A percentile compares a stretch with the other conserved stretches of the same genome.
Conservation (phyloP, 495 filamentous ascomycete genomes). For the Apodospora peruviana region DNA sequence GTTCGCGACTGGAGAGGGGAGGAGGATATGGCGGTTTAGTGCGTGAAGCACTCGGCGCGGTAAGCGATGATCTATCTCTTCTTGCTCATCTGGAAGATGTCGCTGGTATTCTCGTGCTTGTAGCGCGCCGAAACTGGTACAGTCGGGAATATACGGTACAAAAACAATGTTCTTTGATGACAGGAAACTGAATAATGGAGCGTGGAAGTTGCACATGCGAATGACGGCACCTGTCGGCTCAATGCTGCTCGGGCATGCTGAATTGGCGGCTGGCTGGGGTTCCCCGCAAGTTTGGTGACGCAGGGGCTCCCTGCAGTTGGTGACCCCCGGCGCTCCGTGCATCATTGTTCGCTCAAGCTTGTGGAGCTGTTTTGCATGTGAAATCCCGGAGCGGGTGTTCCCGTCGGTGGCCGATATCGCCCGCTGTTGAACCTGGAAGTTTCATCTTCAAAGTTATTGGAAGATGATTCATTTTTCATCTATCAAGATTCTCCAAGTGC, state of each 20-base stretch:
- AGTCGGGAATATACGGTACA: not conserved
- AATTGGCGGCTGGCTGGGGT: conserved; percentile 1
- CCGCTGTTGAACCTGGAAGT: no score
- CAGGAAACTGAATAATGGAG: not conserved
- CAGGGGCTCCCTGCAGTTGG: not conserved
- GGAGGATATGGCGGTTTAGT: conserved; percentile 9
- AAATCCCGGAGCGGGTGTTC: no score
- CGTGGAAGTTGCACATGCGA: conserved; percentile 1
- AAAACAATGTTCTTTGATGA: not conserved
- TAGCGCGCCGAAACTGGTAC: not conserved
- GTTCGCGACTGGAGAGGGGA: not conserved
- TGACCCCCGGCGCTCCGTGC: not conserved
- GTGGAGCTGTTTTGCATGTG: conserved; percentile 7
- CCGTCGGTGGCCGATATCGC: no score
- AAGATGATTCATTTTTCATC: no score
- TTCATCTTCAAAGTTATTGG: no score
- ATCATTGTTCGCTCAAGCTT: not conserved
- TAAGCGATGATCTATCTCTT: no score
- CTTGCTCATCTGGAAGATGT: not conserved
- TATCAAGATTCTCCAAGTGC: no score
- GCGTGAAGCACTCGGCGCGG: conserved; percentile 15
- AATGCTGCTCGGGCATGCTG: conserved; percentile 2
- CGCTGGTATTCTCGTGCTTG: conserved; percentile 8
- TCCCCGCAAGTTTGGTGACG: conserved; percentile 10
- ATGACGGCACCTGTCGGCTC: conserved; percentile 23